Percentiles rank a stretch among this genome's conserved stretches.
phyloP scores from a whole-genome alignment of 495 filamentous ascomycete species.

The Xylaria flabelliformis region DNA sequence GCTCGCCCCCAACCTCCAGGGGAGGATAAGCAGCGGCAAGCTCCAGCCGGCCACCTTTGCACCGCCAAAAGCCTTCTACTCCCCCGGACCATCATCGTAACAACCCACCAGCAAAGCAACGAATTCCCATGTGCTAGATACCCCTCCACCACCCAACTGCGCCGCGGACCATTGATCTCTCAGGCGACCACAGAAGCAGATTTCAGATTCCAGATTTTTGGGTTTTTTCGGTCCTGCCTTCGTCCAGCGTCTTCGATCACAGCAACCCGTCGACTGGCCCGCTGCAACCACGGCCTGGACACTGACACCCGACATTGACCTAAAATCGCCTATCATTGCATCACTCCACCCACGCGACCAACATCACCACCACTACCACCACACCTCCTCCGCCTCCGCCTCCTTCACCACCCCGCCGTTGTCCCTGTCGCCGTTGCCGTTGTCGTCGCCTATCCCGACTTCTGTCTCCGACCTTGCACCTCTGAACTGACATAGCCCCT shows the following conservation, averaged over 20 bases:
- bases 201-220: background rate
- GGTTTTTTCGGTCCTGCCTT: background rate
- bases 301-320: constrained; percentile 26
- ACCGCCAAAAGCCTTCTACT: constrained; percentile 8
- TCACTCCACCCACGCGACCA: constrained; percentile 33
- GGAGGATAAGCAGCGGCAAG: background rate
- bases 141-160: constrained; percentile 22
- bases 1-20: constrained; percentile 4
- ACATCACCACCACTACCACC: constrained; percentile 23
- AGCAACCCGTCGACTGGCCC: background rate
- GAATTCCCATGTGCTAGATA: constrained; percentile 27
- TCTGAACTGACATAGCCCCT: background rate
- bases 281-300: background rate
- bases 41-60: constrained; percentile 10
- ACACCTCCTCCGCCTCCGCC: background rate
- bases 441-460: constrained; percentile 13
- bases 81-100: constrained; percentile 23
- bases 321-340: constrained; percentile 27
- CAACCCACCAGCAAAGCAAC: constrained; percentile 24
- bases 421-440: background rate
- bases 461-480: constrained; percentile 9
- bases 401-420: background rate
- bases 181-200: constrained; percentile 16
- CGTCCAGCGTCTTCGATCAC: constrained; percentile 2
- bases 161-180: constrained; percentile 18